Evolutionary conservation across 768 basidiomycete genomes (phyloP).

Genomic region (Erythrobasidium yunnanense): DNA sequence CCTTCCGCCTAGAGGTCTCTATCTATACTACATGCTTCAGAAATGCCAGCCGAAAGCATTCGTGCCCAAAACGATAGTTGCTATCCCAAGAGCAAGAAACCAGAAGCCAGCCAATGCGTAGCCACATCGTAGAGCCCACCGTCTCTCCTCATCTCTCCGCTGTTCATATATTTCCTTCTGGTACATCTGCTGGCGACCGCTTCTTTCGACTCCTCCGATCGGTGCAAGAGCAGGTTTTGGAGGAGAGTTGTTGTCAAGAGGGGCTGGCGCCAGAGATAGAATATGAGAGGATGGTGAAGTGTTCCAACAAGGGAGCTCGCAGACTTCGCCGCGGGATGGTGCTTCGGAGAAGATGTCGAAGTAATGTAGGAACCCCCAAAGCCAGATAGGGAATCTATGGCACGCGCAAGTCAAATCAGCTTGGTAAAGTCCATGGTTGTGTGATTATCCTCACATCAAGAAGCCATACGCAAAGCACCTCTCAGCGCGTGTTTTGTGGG

Average conservation of each 20-base stretch:
- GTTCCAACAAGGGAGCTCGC: neutral
- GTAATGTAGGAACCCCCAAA: slow-evolving; percentile 18
- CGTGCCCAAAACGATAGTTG: neutral
- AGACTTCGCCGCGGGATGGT: neutral
- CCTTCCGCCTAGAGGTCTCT: slow-evolving; percentile 21
- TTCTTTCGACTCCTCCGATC: neutral
- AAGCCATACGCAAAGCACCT: slow-evolving; percentile 23
- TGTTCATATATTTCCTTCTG: neutral
- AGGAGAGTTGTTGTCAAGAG: neutral
- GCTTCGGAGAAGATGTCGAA: neutral
- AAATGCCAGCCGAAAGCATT: neutral
- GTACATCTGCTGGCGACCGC: neutral
- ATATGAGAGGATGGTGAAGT: neutral
- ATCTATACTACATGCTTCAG: neutral
- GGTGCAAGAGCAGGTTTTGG: neutral
- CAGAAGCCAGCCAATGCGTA: slow-evolving; percentile 15
- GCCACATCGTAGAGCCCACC: slow-evolving; percentile 20
- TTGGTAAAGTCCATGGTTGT: neutral
- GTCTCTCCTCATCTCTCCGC: slow-evolving; percentile 17
- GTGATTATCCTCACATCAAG: slow-evolving; percentile 5
- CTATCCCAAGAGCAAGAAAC: neutral
- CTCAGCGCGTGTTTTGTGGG: slow-evolving; percentile 7
- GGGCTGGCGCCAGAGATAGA: neutral
- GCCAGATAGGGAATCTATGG: slow-evolving; percentile 15
- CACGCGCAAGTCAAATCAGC: neutral